A percentile compares a stretch with the other conserved stretches of the same genome.
These are phyloP conservation scores for Wilcoxina mikolae DNA, from an alignment of 495 filamentous ascomycete genomes.

Conservation along the genomic window DNA sequence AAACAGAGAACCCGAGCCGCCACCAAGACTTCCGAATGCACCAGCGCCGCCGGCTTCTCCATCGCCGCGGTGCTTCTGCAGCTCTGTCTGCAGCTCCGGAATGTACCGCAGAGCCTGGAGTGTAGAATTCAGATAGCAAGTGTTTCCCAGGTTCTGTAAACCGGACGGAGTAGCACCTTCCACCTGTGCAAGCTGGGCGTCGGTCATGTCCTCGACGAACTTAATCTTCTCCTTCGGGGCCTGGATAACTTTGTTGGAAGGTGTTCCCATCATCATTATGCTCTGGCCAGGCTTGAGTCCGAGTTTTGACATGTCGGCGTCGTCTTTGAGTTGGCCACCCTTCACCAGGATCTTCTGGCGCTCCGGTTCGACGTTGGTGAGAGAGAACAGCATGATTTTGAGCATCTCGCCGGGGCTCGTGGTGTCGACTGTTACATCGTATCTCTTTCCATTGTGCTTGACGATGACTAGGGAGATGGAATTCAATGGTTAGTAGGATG, in stretches of 20 bases:
- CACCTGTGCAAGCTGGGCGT: slow-evolving; percentile 70
- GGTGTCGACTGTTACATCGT: slow-evolving; percentile 83
- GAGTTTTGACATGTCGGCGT: slow-evolving; percentile 67
- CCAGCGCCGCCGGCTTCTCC: slow-evolving; percentile 16
- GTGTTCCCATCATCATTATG: slow-evolving; percentile 96
- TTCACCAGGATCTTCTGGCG: slow-evolving; percentile 92
- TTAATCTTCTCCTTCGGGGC: slow-evolving; percentile 68
- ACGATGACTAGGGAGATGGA: slow-evolving; percentile 54
- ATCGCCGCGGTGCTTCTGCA: slow-evolving; percentile 46
- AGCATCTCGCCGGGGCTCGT: slow-evolving; percentile 76
- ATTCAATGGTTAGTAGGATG: slow-evolving; percentile 17
- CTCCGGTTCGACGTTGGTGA: slow-evolving; percentile 91
- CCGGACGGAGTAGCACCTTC: slow-evolving; percentile 79
- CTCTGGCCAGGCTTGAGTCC: slow-evolving; percentile 70
- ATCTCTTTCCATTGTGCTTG: slow-evolving; percentile 85
- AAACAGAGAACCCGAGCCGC: slow-evolving; percentile 28
- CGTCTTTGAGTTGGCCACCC: slow-evolving; percentile 89
- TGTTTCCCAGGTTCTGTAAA: slow-evolving; percentile 86
- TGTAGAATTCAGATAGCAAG: slow-evolving; percentile 95
- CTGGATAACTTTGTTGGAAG: slow-evolving; percentile 45
- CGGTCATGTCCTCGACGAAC: slow-evolving; percentile 96
- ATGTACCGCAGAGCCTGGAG: slow-evolving; percentile 77
- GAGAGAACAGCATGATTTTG: slow-evolving; percentile 86
- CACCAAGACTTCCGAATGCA: slow-evolving; percentile 22
- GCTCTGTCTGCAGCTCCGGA: slow-evolving; percentile 76